These are phyloP conservation scores for Naegleria lovaniensis DNA, from an alignment of 208 protist species.

Conservation along the genomic window DNA sequence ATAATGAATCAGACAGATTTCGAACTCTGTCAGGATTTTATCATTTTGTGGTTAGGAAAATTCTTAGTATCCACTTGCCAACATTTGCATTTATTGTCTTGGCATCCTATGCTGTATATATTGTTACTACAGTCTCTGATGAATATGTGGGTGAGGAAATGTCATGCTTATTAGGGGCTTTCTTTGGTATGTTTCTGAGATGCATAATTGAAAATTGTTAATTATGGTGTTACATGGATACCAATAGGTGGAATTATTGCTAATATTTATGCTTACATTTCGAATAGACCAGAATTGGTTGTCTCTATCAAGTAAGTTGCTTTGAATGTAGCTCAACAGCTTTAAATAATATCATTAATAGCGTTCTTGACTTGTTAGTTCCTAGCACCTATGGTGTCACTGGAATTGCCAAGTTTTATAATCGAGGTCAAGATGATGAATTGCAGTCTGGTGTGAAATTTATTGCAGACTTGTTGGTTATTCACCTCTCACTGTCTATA, in stretches of 20 bases:
- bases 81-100: neutral
- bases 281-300: neutral
- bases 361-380: neutral
- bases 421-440: neutral
- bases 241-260: neutral
- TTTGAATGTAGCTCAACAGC: neutral
- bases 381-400: neutral
- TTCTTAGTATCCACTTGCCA: neutral
- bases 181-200: neutral
- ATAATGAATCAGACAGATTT: neutral
- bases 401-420: neutral
- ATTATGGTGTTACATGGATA: too few species aligned
- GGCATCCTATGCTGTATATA: neutral
- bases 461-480: slow-evolving; percentile 8
- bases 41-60: neutral
- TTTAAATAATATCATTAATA: neutral
- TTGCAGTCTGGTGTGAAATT: neutral
- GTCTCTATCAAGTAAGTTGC: neutral
- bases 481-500: neutral
- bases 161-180: neutral
- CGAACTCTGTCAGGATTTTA: neutral
- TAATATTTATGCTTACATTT: neutral
- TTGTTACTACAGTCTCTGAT: neutral
- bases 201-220: too few species aligned
- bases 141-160: neutral